phyloP scores from a whole-genome alignment of 2,329 filamentous ascomycete species.

The Ceratocystis diversiconidia region DNA sequence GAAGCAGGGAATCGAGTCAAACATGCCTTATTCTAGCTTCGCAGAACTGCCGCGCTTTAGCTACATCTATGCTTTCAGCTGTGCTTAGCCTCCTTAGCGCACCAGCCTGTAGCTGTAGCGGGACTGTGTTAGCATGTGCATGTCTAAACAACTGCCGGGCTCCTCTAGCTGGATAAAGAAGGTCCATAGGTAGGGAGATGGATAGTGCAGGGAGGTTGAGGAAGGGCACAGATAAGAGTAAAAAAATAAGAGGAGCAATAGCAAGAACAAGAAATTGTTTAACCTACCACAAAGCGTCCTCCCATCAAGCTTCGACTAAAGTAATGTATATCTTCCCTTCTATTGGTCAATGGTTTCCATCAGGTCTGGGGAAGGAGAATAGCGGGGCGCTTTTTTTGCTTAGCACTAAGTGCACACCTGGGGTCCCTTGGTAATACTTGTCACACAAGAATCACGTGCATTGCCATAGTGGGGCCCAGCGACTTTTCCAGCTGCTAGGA shows the following conservation, averaged over 20 bases:
- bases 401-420: neutral
- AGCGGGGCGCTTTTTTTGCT: neutral
- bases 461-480: neutral
- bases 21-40: constrained; percentile 8
- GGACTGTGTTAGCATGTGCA: neutral
- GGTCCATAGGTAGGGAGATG: neutral
- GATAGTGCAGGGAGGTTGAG: neutral
- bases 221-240: neutral
- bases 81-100: neutral
- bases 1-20: neutral
- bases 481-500: neutral
- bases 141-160: neutral
- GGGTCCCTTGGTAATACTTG: neutral
- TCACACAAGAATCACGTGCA: neutral
- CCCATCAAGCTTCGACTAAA: neutral
- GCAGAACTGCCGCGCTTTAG: constrained; percentile 7
- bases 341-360: constrained; percentile 1
- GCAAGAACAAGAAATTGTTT: neutral
- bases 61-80: neutral
- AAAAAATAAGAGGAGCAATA: neutral
- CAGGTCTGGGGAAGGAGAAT: neutral
- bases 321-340: neutral
- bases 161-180: neutral
- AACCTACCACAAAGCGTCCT: neutral
- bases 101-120: neutral